Conservation (phyloP, 768 basidiomycete genomes). For the Phylloporus sp. region DNA sequence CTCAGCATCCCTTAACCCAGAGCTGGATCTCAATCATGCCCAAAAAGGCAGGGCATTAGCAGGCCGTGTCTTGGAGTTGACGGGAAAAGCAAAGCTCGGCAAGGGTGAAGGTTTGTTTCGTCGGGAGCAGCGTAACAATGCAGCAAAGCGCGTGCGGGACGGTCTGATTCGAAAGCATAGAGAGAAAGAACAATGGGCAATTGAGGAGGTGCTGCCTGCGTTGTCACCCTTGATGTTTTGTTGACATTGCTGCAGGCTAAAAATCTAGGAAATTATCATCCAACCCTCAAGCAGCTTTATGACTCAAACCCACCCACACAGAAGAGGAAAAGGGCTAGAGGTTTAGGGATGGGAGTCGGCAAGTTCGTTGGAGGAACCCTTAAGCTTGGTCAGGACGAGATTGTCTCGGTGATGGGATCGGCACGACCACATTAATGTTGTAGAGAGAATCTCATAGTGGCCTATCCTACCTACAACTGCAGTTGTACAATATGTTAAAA, state of each 20-base stretch:
- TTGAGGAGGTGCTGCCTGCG: constrained; percentile 61
- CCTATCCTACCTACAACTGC: too few relatives aligned
- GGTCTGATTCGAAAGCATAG: constrained; percentile 62
- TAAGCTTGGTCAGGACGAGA: constrained; percentile 59
- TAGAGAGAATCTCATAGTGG: too few relatives aligned
- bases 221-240: neutral
- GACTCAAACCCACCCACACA: constrained; percentile 32
- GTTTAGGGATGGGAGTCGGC: constrained; percentile 76
- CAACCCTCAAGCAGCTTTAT: constrained; percentile 66
- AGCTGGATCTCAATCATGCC: constrained; percentile 59
- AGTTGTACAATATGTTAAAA: neutral
- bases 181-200: constrained; percentile 46
- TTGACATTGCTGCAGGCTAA: constrained; percentile 55
- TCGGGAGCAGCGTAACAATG: constrained; percentile 61
- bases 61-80: constrained; percentile 72
- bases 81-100: constrained; percentile 66
- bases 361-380: constrained; percentile 68
- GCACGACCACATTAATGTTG: constrained; percentile 5
- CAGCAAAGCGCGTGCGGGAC: constrained; percentile 68
- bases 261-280: constrained; percentile 82
- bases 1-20: constrained; percentile 65
- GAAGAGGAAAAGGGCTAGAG: constrained; percentile 53
- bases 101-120: constrained; percentile 66
- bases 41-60: constrained; percentile 70
- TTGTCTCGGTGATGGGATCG: constrained; percentile 36